These are phyloP conservation scores for Candida xyloterini DNA, from an alignment of 805 yeast species.

Conservation along the genomic window DNA sequence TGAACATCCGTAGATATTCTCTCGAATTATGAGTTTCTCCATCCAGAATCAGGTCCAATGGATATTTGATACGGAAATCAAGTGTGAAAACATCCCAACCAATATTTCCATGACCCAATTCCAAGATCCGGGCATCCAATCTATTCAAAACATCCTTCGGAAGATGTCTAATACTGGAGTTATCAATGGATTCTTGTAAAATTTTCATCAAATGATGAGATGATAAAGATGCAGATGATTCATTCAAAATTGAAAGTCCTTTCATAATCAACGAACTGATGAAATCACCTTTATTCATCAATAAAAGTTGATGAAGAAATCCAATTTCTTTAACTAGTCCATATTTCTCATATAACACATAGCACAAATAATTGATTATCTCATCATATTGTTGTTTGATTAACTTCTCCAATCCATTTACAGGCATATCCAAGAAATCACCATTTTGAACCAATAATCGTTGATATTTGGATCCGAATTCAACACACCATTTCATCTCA, in stretches of 20 bases:
- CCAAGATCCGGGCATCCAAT: constrained; percentile 80
- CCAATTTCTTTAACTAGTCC: constrained; percentile 51
- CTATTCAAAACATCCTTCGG: constrained; percentile 43
- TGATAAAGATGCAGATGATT: constrained; percentile 61
- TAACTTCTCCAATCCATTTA: constrained; percentile 30
- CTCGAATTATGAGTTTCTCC: constrained; percentile 41
- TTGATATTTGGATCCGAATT: constrained; percentile 12
- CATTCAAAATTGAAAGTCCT: constrained; percentile 51
- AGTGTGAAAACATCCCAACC: constrained; percentile 95
- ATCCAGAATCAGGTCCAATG: constrained; percentile 55
- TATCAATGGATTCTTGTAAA: constrained; percentile 59
- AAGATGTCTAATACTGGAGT: constrained; percentile 46
- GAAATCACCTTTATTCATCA: constrained; percentile 81
- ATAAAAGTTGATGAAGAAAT: constrained; percentile 60
- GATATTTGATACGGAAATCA: constrained; percentile 59
- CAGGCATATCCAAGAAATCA: constrained; percentile 35
- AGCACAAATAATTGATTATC: constrained; percentile 49
- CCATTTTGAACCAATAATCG: constrained; percentile 13
- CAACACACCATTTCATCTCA: constrained; percentile 56
- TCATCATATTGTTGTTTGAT: constrained; percentile 48
- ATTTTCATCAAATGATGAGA: constrained; percentile 64
- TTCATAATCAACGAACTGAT: constrained; percentile 60
- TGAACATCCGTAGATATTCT: constrained; percentile 77
- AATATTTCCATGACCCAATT: constrained; percentile 61
- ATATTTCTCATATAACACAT: constrained; percentile 47